Evolutionary conservation across 495 filamentous ascomycete species (phyloP), one percentile per base, ranked within the genome.

Genomic region (Daldinia childiae): DNA sequence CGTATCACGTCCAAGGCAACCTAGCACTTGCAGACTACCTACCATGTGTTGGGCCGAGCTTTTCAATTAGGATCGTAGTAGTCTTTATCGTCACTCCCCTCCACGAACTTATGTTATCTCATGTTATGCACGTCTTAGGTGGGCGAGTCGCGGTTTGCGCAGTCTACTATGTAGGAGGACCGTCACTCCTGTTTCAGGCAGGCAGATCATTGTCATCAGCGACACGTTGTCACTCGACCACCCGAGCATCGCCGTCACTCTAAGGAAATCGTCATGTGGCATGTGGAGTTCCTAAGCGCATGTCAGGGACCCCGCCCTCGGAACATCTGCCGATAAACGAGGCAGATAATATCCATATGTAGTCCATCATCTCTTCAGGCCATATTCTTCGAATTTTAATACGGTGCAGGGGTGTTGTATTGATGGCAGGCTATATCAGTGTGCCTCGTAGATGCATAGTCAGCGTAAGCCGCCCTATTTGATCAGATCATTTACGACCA

Each of bases 261-360:
- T 43, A 64, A 62, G 41, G 62, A 36, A 54, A 56, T 45, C 39
- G 59, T 71, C 67, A 71, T 71, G 72, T 71, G 72, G 72, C 68
- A 68, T 63, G 72, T 70, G 68, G 72, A 74, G 64, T 30, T 65
- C 43, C 17, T 43, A 71, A 68, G 63, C 36, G 66, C 62, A 62
- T 48, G 59, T 21, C 58, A 58, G 64, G 29, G 58, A 68, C 60
- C 72, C 72, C 72, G 63, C 67, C 68, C 60, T 71, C 68, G 67
- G 67, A 71, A 68, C 68, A 74, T 71, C 63, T 74, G 72, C 72
- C 72, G 72, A 70, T 69, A 66, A 63, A 73, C 54, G 66, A 74
- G 38, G 52, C 56, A 64, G 64, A 52, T 68, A 30, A 19, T 27
- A 36, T 4, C 34, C 34, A 36, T 36, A 29, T 15, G 51, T 48